A percentile compares a stretch with the other conserved stretches of the same genome.
These are phyloP conservation scores for Ramalina peruviana DNA, from an alignment of 495 filamentous ascomycete species.

Conservation along the genomic window DNA sequence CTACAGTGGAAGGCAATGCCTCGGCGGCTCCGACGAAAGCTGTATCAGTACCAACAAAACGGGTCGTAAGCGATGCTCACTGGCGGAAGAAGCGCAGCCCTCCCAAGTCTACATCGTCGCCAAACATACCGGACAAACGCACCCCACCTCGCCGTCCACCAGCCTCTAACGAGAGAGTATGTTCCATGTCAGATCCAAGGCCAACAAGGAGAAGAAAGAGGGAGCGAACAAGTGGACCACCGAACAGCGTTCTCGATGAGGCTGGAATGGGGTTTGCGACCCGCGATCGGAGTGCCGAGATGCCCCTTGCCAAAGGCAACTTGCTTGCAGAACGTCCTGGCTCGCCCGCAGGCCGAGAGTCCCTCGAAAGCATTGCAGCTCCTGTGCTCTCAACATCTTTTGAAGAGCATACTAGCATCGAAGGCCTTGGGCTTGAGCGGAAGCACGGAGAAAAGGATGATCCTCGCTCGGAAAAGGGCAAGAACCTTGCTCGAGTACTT, in stretches of 20 bases:
- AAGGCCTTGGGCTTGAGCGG: constrained; percentile 7
- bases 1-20: constrained; percentile 31
- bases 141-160: constrained; percentile 39
- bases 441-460: constrained; percentile 5
- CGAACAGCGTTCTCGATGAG: no score
- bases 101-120: constrained; percentile 20
- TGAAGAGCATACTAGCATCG: neutral
- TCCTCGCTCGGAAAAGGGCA: constrained; percentile 30
- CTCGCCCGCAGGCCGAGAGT: neutral
- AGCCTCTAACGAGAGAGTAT: constrained; percentile 23
- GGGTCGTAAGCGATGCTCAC: constrained; percentile 68
- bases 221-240: constrained; percentile 12
- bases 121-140: constrained; percentile 21
- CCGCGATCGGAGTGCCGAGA: no score
- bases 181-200: constrained; percentile 30
- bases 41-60: constrained; percentile 45
- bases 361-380: constrained; percentile 3
- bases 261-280: no score
- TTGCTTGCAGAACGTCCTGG: constrained; percentile 5
- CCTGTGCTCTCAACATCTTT: neutral
- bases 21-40: no score
- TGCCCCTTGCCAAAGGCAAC: no score
- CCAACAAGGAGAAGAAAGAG: constrained; percentile 20
- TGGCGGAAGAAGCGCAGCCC: constrained; percentile 45
- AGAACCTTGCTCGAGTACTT: constrained; percentile 35